Conservation (phyloP, 2,329 filamentous ascomycete species). For the Cytospora paraplurivora region DNA sequence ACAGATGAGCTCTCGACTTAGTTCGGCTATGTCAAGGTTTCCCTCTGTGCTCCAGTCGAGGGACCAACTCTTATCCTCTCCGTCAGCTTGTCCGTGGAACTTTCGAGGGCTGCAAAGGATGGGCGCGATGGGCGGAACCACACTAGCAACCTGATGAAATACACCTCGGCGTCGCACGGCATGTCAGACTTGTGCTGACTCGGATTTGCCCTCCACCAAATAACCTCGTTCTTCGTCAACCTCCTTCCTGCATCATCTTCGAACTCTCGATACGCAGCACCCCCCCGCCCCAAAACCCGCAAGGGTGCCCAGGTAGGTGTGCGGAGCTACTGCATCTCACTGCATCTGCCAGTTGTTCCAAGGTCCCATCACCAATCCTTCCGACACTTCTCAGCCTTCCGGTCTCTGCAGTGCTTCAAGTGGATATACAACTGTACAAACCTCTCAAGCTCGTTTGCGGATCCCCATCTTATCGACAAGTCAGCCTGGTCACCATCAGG, state of each 20-base stretch:
- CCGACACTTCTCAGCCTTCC: conserved; percentile 9
- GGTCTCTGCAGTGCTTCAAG: not conserved
- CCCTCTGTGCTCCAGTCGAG: conserved; percentile 2
- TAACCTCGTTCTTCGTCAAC: conserved; percentile 5
- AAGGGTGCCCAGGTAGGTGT: not conserved
- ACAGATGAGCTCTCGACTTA: not conserved
- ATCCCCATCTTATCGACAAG: not conserved
- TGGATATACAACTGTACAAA: not conserved
- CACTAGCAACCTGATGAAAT: not conserved
- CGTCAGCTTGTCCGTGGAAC: not conserved
- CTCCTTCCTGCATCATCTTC: not conserved
- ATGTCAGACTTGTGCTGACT: conserved; percentile 16
- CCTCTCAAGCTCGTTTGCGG: not conserved
- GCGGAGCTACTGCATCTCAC: not conserved
- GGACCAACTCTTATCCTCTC: not conserved
- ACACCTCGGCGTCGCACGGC: conserved; percentile 11
- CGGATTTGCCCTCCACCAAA: not conserved
- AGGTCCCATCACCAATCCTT: conserved; percentile 8
- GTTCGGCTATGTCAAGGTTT: conserved; percentile 3
- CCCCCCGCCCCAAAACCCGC: not conserved
- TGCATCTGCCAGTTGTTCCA: conserved; percentile 12
- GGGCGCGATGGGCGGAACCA: not conserved
- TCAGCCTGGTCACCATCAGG: not conserved
- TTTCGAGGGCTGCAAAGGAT: not conserved
- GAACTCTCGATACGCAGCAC: not conserved